These are phyloP conservation scores for Malus orientalis DNA, from an alignment of 306 rosid genomes.

Conservation along the genomic window DNA sequence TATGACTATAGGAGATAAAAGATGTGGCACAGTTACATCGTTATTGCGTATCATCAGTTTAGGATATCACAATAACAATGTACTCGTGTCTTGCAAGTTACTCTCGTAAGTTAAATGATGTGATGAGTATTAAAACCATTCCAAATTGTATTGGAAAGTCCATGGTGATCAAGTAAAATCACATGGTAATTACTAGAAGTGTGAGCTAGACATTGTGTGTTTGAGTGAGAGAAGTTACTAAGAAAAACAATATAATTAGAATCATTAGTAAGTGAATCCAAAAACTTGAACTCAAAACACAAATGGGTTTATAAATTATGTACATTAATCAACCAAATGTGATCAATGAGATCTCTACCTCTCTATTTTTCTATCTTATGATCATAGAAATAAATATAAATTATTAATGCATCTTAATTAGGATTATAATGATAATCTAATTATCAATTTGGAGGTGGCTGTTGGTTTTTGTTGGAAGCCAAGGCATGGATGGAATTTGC, in stretches of 20 bases:
- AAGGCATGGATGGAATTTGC: slow-evolving; percentile 36
- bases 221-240: background rate
- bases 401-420: background rate
- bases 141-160: background rate
- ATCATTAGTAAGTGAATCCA: background rate
- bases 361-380: background rate
- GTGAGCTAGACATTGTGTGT: background rate
- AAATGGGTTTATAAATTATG: slow-evolving; percentile 18
- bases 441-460: slow-evolving; percentile 17
- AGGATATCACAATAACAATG: accelerated
- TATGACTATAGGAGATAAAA: background rate
- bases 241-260: background rate
- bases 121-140: background rate
- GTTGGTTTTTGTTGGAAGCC: slow-evolving; percentile 29
- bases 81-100: too few relatives aligned
- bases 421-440: background rate
- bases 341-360: slow-evolving; percentile 4
- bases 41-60: too few relatives aligned
- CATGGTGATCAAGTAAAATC: background rate
- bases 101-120: background rate
- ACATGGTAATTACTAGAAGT: background rate
- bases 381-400: background rate
- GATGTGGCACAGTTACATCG: background rate
- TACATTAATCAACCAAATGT: slow-evolving; percentile 16
- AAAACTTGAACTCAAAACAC: background rate